phyloP scores from a whole-genome alignment of 495 filamentous ascomycete species.

The Hypoxylon fragiforme region DNA sequence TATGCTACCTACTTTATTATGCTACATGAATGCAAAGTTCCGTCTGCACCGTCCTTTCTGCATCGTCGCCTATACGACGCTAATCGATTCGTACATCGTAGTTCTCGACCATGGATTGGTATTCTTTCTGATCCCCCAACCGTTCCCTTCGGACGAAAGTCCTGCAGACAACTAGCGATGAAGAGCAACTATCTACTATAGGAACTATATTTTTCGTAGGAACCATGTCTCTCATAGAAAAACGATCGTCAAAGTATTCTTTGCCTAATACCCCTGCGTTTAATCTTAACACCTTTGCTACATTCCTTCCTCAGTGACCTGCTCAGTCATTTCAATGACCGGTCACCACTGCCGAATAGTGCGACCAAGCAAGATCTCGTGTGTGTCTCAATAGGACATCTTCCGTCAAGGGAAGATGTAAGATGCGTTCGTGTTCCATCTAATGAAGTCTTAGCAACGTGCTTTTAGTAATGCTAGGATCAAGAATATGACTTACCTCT shows the following conservation, averaged over 20 bases:
- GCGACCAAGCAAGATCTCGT: constrained; percentile 66
- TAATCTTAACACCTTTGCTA: no score
- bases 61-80: not conserved
- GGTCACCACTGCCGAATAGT: constrained; percentile 51
- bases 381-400: constrained; percentile 70
- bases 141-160: not conserved
- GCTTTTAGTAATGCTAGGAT: not conserved
- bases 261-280: not conserved
- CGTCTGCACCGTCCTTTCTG: not conserved
- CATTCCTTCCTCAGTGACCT: no score
- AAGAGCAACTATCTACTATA: constrained; percentile 21
- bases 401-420: constrained; percentile 71
- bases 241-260: no score
- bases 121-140: not conserved
- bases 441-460: constrained; percentile 21
- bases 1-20: constrained; percentile 30
- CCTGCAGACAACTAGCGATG: not conserved
- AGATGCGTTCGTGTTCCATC: constrained; percentile 54
- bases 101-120: not conserved
- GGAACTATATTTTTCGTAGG: not conserved
- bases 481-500: constrained; percentile 52
- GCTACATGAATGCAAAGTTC: constrained; percentile 29
- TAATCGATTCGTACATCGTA: constrained; percentile 1
- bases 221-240: not conserved
- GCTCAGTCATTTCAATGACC: constrained; percentile 32